phyloP scores from a whole-genome alignment of 1,284 basidiomycete genomes.

The Puccinia triticina region DNA sequence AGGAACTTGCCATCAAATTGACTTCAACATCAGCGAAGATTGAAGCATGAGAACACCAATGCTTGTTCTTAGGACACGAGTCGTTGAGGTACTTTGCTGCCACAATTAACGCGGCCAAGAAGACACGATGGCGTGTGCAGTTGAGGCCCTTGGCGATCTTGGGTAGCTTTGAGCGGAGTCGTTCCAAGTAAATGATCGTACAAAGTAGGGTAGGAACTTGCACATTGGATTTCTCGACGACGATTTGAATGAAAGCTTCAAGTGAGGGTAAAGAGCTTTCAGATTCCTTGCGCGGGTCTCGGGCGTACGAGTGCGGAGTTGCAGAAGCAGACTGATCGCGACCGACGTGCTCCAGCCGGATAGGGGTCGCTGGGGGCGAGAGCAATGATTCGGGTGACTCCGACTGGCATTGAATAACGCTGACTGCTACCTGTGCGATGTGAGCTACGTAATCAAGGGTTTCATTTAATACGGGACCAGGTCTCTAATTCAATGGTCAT shows the following conservation, averaged over 20 bases:
- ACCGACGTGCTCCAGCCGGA: neutral
- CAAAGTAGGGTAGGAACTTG: constrained; percentile 88
- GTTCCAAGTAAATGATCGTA: constrained; percentile 89
- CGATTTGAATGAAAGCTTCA: constrained; percentile 81
- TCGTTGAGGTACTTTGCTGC: constrained; percentile 98
- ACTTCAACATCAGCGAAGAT: constrained; percentile 45
- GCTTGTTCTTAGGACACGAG: constrained; percentile 86
- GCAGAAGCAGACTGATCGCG: neutral
- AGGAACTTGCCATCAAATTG: constrained; percentile 39
- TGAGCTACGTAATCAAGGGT: constrained; percentile 56
- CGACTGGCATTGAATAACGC: constrained; percentile 61
- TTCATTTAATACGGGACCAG: neutral
- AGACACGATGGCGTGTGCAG: constrained; percentile 90
- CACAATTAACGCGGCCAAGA: constrained; percentile 91
- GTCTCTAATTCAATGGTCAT: neutral
- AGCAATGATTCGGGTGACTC: constrained; percentile 54
- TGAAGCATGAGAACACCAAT: constrained; percentile 69
- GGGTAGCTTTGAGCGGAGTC: constrained; percentile 78
- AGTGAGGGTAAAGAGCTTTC: constrained; percentile 69
- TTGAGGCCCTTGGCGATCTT: constrained; percentile 84
- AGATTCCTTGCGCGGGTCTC: neutral
- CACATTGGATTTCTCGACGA: constrained; percentile 84
- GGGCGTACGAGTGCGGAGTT: neutral
- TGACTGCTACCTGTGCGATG: constrained; percentile 61
- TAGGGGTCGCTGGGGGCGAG: constrained; percentile 45